Conservation (phyloP, 768 basidiomycete genomes). For the Boletales sp. region DNA sequence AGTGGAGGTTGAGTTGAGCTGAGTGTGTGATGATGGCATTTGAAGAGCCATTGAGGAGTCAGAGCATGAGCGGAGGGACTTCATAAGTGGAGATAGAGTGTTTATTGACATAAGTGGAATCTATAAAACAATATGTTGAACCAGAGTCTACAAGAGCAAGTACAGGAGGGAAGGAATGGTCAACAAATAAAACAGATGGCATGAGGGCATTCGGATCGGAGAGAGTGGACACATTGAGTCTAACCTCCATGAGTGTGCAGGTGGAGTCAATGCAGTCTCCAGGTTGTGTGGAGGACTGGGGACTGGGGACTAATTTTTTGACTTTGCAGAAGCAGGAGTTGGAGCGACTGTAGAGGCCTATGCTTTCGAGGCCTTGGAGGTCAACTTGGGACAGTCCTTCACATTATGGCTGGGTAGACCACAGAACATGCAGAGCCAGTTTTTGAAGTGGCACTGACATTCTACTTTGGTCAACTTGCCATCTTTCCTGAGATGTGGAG, state of each 20-base stretch:
- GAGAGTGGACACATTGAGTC: constrained; percentile 5
- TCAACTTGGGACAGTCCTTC: background rate
- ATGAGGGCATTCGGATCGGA: background rate
- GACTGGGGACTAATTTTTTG: constrained; percentile 5
- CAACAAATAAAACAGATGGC: background rate
- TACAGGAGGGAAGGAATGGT: background rate
- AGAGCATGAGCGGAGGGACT: background rate
- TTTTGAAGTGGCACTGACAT: background rate
- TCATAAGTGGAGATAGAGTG: background rate
- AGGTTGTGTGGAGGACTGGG: background rate
- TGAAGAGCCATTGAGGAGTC: background rate
- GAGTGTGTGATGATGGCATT: background rate
- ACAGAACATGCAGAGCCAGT: constrained; percentile 7
- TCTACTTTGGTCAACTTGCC: background rate
- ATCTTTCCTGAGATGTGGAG: background rate
- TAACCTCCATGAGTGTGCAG: background rate
- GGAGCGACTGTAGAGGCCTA: background rate
- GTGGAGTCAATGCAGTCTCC: background rate
- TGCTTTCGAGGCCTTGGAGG: background rate
- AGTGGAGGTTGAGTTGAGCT: background rate
- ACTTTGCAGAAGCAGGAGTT: background rate
- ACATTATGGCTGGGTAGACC: background rate
- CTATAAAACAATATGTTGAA: background rate
- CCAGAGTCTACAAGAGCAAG: background rate
- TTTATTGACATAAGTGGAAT: background rate